Evolutionary conservation across 306 rosid species (phyloP), one percentile per base, ranked within the genome.

Genomic region (Inga laurina): DNA sequence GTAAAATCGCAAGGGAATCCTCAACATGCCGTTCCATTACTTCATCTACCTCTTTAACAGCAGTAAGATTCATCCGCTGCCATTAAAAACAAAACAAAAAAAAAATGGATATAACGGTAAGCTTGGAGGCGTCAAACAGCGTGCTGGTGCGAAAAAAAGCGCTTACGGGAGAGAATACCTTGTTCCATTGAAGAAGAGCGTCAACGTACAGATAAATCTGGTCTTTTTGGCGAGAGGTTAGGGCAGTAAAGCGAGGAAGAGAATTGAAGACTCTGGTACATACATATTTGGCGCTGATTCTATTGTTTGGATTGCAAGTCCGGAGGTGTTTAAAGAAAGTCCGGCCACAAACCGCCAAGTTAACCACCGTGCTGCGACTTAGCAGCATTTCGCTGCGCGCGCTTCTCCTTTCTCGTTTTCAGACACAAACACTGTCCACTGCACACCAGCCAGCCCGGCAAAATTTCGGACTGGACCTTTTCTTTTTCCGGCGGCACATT

Each of bases 1-100:
- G 87, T 78, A 92, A 80, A 56, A 96, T 90, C 5, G 99, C 91
- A 10, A 96, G 98, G 35, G 97, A 96, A 76, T 91, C 99, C 86
- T 93, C 98, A 18, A 93, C 86, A 81, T 96, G 99, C 82, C 99
- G 88, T 83, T 93, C 97, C 99, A 96, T 92, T 8, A 92, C 98
- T 74, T 90, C 94, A 39, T 77, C 70, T 8, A 65, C 91, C 30
- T 91, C 97, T 82, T 84, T 88, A 30, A 96, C 92, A 0, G 99
- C 94, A 0, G 97, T 93, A 59, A 96, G 89, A 81, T 96, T 96
- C 94, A 96, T 93, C 73, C 87, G 88, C 98, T 95, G 85, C 89
- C 67, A 82, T 59, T 1, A 22, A 52, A 16, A 16, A 80, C 3
- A 13, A 27, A 27, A 27, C 30, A 27, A 27, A 27, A 27, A 27